Conservation (phyloP, 2,329 filamentous ascomycete species). For the Aspergillus vadensis region DNA sequence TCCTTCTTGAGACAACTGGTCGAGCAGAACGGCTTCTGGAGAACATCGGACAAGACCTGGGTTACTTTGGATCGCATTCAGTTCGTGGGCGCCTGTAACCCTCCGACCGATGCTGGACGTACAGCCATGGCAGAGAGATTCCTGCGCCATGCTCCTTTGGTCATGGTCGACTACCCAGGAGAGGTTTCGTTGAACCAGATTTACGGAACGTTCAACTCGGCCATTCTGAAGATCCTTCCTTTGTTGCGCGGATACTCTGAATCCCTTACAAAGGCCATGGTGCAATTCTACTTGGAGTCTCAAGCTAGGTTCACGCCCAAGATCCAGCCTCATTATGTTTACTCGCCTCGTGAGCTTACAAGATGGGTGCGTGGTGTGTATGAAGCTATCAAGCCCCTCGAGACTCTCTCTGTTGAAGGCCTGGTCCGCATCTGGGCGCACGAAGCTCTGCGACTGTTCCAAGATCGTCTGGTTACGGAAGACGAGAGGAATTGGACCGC, state of each 20-base stretch:
- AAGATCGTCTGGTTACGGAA: slow-evolving; percentile 92
- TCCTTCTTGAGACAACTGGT: slow-evolving; percentile 96
- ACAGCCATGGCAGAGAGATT: slow-evolving; percentile 92
- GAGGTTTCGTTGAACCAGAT: slow-evolving; percentile 94
- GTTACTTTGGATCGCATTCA: slow-evolving; percentile 97
- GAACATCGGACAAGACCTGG: slow-evolving; percentile 96
- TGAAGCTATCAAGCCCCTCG: slow-evolving; percentile 90
- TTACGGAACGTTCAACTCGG: slow-evolving; percentile 96
- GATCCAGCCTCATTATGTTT: slow-evolving; percentile 98
- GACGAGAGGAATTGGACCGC: slow-evolving; percentile 96
- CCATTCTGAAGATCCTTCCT: slow-evolving; percentile 94
- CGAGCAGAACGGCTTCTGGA: slow-evolving; percentile 99
- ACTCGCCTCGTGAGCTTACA: slow-evolving; percentile 97
- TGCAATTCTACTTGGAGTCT: slow-evolving; percentile 91
- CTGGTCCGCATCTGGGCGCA: slow-evolving; percentile 97
- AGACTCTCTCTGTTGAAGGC: slow-evolving; percentile 84
- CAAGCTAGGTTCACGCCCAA: slow-evolving; percentile 92
- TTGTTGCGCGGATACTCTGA: slow-evolving; percentile 94
- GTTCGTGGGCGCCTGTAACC: slow-evolving; percentile 98
- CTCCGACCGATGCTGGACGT: slow-evolving; percentile 93
- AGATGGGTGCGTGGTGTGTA: slow-evolving; percentile 97
- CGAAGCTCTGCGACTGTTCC: slow-evolving; percentile 92
- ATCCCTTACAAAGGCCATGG: slow-evolving; percentile 94
- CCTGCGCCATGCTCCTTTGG: slow-evolving; percentile 92
- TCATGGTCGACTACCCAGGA: slow-evolving; percentile 99